phyloP scores from a whole-genome alignment of 345 rosid genomes.

The Citrus reticulata region DNA sequence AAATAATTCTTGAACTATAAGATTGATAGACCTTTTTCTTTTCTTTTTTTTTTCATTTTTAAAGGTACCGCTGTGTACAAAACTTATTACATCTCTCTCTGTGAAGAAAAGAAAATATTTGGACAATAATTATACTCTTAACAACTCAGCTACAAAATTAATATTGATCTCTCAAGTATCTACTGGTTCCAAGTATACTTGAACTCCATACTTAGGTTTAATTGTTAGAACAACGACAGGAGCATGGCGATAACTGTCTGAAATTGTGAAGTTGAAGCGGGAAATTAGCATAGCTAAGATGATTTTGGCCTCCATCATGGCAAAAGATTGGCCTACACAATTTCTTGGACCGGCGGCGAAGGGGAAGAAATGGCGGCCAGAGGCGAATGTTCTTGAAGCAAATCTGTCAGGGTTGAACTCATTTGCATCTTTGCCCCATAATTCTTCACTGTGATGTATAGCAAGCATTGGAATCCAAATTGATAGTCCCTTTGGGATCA shows the following conservation, averaged over 20 bases:
- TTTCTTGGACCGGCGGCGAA: slow-evolving; percentile 82
- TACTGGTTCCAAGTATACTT: slow-evolving; percentile 48
- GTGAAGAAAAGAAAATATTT: not conserved
- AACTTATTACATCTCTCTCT: not conserved
- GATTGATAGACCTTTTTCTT: not conserved
- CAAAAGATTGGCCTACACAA: slow-evolving; percentile 73
- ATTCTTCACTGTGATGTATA: slow-evolving; percentile 74
- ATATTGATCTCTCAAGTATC: slow-evolving; percentile 2
- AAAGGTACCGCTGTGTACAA: not conserved
- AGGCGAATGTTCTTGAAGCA: slow-evolving; percentile 36
- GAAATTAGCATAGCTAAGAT: slow-evolving; percentile 68
- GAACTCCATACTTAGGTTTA: slow-evolving; percentile 79
- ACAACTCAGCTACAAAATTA: slow-evolving; percentile 2
- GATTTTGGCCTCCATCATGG: slow-evolving; percentile 82
- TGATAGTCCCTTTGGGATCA: slow-evolving; percentile 83
- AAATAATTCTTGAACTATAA: not conserved
- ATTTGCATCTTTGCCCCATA: slow-evolving; percentile 90
- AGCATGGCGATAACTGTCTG: slow-evolving; percentile 68
- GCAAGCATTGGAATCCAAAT: slow-evolving; percentile 96
- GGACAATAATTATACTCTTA: too few relatives aligned
- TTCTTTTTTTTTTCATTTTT: not conserved
- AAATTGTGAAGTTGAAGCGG: slow-evolving; percentile 47
- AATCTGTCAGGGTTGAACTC: slow-evolving; percentile 87
- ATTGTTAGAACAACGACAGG: slow-evolving; percentile 68
- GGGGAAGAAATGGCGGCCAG: slow-evolving; percentile 67